A percentile compares a stretch with the other conserved stretches of the same genome.
Conservation (phyloP, 164 flowering plant species). For the Liriodendron chinense region DNA sequence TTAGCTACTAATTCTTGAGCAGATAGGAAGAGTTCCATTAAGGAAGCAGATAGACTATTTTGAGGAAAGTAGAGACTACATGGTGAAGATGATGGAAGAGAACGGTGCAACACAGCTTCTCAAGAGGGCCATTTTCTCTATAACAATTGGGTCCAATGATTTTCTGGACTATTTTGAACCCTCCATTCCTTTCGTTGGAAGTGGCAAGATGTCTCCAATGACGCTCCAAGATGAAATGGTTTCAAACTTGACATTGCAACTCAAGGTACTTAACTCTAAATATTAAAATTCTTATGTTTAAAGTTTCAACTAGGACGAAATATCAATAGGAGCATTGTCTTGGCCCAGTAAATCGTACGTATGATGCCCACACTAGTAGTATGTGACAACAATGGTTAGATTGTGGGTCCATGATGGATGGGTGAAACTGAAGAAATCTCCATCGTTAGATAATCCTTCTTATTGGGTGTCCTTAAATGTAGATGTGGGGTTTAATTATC, state of each 20-base stretch:
- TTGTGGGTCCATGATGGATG: no score
- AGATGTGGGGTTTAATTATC: no score
- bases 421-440: no score
- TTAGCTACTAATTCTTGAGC: constrained; percentile 4
- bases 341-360: no score
- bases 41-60: constrained; percentile 46
- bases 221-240: constrained; percentile 50
- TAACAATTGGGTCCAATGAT: constrained; percentile 68
- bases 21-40: constrained; percentile 61
- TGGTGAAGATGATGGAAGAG: constrained; percentile 44
- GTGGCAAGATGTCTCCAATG: constrained; percentile 26
- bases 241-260: constrained; percentile 56
- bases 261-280: constrained; percentile 38
- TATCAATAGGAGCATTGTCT: no score
- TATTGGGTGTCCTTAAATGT: no score
- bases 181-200: constrained; percentile 36
- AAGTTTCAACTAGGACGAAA: no score
- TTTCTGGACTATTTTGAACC: constrained; percentile 51
- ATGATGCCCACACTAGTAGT: no score
- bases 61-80: constrained; percentile 34
- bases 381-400: no score
- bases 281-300: no score
- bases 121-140: constrained; percentile 48
- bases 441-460: no score
- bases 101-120: constrained; percentile 25